Conservation (phyloP, 768 basidiomycete genomes). For the Megacollybia marginata region DNA sequence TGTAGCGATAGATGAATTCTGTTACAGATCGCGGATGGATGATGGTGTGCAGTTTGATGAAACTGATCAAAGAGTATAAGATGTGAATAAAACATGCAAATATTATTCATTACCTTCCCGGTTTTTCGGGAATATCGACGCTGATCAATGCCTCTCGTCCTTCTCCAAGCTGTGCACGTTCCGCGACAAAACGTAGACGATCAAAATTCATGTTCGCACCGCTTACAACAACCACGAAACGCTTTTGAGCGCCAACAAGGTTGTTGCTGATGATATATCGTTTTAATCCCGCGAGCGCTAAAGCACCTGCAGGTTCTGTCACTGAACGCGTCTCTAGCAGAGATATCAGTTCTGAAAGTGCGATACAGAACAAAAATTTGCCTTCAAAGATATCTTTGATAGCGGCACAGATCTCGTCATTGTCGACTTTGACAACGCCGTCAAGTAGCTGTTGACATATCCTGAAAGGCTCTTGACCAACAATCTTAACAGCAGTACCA, state of each 20-base stretch:
- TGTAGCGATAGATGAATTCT: conserved; percentile 93
- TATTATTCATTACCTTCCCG: conserved; percentile 59
- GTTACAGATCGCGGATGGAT: conserved; percentile 92
- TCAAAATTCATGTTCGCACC: conserved; percentile 99
- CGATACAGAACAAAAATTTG: conserved; percentile 20
- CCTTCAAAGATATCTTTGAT: conserved; percentile 99
- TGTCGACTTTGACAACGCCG: conserved; percentile 76
- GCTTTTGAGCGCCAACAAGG: conserved; percentile 75
- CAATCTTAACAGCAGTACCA: conserved; percentile 93
- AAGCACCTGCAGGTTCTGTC: conserved; percentile 93
- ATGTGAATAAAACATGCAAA: neutral
- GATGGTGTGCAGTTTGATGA: conserved; percentile 75
- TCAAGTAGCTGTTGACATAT: conserved; percentile 84
- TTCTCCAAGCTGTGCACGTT: conserved; percentile 96
- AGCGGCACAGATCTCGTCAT: conserved; percentile 96
- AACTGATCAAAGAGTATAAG: conserved; percentile 39
- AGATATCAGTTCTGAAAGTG: conserved; percentile 2
- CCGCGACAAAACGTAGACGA: conserved; percentile 93
- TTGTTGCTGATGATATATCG: conserved; percentile 76
- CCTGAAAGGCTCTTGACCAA: conserved; percentile 92
- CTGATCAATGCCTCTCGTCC: conserved; percentile 89
- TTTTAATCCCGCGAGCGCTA: conserved; percentile 89
- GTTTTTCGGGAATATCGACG: conserved; percentile 89
- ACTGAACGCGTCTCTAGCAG: conserved; percentile 84
- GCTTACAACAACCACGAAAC: conserved; percentile 86